phyloP scores from a whole-genome alignment of 257 asterid species.

The Solanum stenotomum region DNA sequence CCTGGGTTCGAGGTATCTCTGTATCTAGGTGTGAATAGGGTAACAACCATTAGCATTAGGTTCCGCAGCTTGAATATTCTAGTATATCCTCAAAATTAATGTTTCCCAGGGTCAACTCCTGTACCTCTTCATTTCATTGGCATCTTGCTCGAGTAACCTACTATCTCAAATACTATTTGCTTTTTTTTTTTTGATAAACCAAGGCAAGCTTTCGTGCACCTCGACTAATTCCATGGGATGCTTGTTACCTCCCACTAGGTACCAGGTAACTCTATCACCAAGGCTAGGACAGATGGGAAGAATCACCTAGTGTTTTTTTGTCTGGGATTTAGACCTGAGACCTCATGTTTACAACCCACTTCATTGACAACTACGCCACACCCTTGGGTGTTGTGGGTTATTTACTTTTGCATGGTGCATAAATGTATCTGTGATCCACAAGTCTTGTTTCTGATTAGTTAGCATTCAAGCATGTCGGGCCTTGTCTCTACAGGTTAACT shows the following conservation, averaged over 20 bases:
- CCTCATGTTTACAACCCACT: not conserved
- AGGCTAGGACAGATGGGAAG: not conserved
- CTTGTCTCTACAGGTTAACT: slow-evolving; percentile 5
- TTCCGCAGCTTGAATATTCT: not conserved
- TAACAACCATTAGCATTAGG: not conserved
- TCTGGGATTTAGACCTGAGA: not conserved
- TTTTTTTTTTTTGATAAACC: not conserved
- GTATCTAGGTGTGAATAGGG: not conserved
- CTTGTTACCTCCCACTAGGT: not conserved
- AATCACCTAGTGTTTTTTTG: not conserved
- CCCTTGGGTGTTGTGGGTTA: not conserved
- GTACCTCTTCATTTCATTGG: not conserved
- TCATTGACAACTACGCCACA: not conserved
- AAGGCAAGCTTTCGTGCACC: not conserved
- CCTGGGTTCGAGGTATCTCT: not conserved
- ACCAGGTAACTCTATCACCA: not conserved
- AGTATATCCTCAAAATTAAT: not conserved
- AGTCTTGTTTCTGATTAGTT: not conserved
- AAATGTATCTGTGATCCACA: not conserved
- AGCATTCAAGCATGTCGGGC: not conserved
- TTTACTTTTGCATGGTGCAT: not conserved
- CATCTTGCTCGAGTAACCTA: not conserved
- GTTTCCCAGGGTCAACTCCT: not conserved
- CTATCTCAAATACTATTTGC: not conserved
- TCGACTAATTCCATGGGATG: not conserved